Percentiles rank a stretch among this genome's conserved stretches.
Evolutionary conservation across 2,329 filamentous ascomycete species (phyloP).

Genomic region (Thelonectria rubi): DNA sequence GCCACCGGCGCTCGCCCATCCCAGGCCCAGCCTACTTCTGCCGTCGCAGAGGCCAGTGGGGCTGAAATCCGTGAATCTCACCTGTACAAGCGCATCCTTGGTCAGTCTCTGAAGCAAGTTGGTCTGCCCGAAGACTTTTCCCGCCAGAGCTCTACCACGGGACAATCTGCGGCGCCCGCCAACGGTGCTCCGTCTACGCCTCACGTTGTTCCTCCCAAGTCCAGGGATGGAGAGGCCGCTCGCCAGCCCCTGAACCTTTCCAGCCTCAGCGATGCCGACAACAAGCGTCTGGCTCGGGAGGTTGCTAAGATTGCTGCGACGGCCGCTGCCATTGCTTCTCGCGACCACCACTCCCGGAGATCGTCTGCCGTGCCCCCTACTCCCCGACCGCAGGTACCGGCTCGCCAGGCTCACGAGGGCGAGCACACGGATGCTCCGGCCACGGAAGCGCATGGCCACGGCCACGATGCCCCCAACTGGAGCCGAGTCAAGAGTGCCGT

Average conservation of each 20-base stretch:
- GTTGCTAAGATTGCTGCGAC: constrained; percentile 95
- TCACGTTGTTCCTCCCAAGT: constrained; percentile 81
- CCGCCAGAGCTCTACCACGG: constrained; percentile 50
- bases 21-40: constrained; percentile 44
- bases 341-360: constrained; percentile 65
- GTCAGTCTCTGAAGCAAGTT: constrained; percentile 86
- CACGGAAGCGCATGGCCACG: constrained; percentile 56
- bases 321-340: constrained; percentile 85
- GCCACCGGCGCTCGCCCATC: constrained; percentile 47
- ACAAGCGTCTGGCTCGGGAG: constrained; percentile 80
- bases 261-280: constrained; percentile 83
- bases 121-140: constrained; percentile 67
- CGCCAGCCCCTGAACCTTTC: constrained; percentile 64
- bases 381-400: constrained; percentile 40
- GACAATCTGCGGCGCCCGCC: constrained; percentile 43
- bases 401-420: constrained; percentile 45
- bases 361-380: constrained; percentile 45
- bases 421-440: constrained; percentile 43
- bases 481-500: constrained; percentile 88
- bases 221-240: constrained; percentile 52
- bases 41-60: constrained; percentile 55
- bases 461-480: constrained; percentile 99
- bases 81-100: constrained; percentile 91
- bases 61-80: constrained; percentile 85
- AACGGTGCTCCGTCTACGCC: constrained; percentile 63